phyloP scores from a whole-genome alignment of 2,329 filamentous ascomycete species.

The Acrocalymma vagum region DNA sequence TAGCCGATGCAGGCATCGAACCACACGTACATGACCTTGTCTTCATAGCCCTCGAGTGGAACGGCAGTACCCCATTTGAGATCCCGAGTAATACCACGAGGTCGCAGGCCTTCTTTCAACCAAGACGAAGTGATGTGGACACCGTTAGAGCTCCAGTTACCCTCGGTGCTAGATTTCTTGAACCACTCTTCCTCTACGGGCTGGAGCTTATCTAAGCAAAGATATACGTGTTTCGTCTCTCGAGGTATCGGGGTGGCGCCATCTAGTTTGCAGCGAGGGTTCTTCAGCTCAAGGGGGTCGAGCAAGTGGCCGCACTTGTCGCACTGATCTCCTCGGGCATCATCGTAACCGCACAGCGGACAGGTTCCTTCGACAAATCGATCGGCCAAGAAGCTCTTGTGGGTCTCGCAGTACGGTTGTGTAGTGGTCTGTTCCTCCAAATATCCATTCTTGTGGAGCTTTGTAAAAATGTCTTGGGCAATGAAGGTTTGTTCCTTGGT shows the following conservation, averaged over 20 bases:
- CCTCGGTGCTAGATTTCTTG: slow-evolving; percentile 74
- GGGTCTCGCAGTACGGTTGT: slow-evolving; percentile 87
- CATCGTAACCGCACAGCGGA: slow-evolving; percentile 69
- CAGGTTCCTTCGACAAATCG: slow-evolving; percentile 85
- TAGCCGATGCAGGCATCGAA: slow-evolving; percentile 95
- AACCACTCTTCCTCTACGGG: slow-evolving; percentile 81
- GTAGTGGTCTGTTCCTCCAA: slow-evolving; percentile 86
- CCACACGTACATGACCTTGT: slow-evolving; percentile 92
- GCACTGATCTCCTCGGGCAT: slow-evolving; percentile 63
- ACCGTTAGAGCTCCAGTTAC: slow-evolving; percentile 79
- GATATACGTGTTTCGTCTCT: slow-evolving; percentile 89
- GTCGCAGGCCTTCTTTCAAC: slow-evolving; percentile 84
- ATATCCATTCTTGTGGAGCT: slow-evolving; percentile 88
- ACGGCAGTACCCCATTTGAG: slow-evolving; percentile 84
- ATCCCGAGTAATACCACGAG: slow-evolving; percentile 89
- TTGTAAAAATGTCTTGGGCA: slow-evolving; percentile 87
- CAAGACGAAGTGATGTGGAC: slow-evolving; percentile 80
- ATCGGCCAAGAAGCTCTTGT: slow-evolving; percentile 56
- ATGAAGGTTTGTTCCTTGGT: slow-evolving; percentile 91
- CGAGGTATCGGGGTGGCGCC: slow-evolving; percentile 79
- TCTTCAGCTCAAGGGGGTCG: slow-evolving; percentile 57
- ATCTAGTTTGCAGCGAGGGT: slow-evolving; percentile 89
- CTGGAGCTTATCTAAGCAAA: slow-evolving; percentile 86
- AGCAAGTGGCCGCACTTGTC: slow-evolving; percentile 59
- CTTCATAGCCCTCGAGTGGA: slow-evolving; percentile 68